Conservation (phyloP, 768 basidiomycete species). For the Mrakia hoshinonis region DNA sequence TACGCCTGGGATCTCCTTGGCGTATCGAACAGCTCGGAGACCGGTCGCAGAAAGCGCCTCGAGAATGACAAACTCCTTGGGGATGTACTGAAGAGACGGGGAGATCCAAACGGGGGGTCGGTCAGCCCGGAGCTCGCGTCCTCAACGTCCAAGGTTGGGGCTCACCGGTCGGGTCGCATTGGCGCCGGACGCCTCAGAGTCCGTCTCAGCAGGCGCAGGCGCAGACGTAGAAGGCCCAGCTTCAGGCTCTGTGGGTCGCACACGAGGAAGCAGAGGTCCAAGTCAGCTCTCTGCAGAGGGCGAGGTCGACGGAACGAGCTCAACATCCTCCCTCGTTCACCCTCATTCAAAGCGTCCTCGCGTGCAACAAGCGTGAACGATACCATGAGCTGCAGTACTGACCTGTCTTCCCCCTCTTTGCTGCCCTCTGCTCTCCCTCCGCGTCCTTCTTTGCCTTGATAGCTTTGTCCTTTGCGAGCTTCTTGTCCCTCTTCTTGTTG, state of each 20-base stretch:
- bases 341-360: no score
- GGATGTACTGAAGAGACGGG: constrained; percentile 46
- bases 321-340: background rate
- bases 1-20: constrained; percentile 86
- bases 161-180: background rate
- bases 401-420: constrained; percentile 12
- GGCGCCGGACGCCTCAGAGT: background rate
- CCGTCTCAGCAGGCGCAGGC: background rate
- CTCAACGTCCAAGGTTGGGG: background rate
- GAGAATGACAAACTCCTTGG: constrained; percentile 65
- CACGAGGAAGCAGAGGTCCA: background rate
- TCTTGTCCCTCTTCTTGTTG: constrained; percentile 44
- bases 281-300: background rate
- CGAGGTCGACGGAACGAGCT: background rate
- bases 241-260: background rate
- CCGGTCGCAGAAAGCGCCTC: constrained; percentile 96
- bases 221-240: background rate
- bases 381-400: no score
- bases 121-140: background rate
- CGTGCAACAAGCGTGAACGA: background rate
- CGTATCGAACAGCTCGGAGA: constrained; percentile 89
- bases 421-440: background rate
- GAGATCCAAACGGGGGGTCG: background rate
- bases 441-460: background rate
- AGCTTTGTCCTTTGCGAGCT: constrained; percentile 43